Evolutionary conservation across 2,329 filamentous ascomycete species (phyloP).

Genomic region (Trichoderma afroharzianum): DNA sequence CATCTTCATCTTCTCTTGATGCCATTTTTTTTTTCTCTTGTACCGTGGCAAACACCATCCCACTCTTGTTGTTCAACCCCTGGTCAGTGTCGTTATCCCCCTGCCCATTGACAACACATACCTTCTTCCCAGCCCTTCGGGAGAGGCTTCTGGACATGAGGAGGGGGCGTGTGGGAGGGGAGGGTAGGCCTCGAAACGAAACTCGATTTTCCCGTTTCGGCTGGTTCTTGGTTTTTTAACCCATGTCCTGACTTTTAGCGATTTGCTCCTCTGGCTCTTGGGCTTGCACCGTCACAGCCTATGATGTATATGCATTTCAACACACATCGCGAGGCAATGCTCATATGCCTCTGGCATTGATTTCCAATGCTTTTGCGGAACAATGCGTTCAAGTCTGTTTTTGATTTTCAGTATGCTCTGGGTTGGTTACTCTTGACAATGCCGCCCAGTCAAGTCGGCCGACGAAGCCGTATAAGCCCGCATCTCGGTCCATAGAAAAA

Average conservation of each 20-base stretch:
- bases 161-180: slow-evolving; percentile 9
- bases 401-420: neutral
- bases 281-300: neutral
- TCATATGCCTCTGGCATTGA: neutral
- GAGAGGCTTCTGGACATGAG: slow-evolving; percentile 10
- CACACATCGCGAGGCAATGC: neutral
- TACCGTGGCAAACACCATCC: neutral
- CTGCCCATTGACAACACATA: slow-evolving; percentile 15
- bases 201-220: slow-evolving; percentile 7
- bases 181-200: neutral
- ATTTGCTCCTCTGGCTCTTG: neutral
- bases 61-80: neutral
- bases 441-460: neutral
- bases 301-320: neutral
- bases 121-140: slow-evolving; percentile 17
- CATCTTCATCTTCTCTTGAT: neutral
- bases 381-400: neutral
- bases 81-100: neutral
- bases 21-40: neutral
- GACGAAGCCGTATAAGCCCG: neutral
- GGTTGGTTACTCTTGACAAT: neutral
- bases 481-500: neutral
- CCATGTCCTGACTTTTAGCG: neutral
- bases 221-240: neutral
- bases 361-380: neutral